A percentile compares a stretch with the other conserved stretches of the same genome.
phyloP scores from a whole-genome alignment of 106 monocot species.

The Ottelia alismoides region DNA sequence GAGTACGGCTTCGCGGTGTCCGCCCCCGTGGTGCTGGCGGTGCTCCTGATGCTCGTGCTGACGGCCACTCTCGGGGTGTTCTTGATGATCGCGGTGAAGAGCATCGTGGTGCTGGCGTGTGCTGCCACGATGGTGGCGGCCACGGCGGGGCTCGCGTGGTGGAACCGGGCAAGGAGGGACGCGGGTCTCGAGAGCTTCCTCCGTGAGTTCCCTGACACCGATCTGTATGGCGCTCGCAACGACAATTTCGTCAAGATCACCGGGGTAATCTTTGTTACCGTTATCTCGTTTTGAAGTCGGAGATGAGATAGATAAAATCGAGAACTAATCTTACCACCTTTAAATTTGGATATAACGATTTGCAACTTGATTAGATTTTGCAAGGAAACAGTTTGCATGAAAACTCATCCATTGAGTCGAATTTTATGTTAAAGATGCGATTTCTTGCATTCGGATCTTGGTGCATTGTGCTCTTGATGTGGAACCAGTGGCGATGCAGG shows the following conservation, averaged over 20 bases:
- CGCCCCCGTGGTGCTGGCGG: neutral
- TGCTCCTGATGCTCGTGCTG: slow-evolving; percentile 4
- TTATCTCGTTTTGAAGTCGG: neutral
- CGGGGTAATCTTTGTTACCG: too few species aligned
- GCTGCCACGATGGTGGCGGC: slow-evolving; percentile 3
- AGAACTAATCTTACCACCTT: too few species aligned
- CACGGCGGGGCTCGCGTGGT: neutral
- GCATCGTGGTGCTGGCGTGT: slow-evolving; percentile 4
- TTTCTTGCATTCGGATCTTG: too few species aligned
- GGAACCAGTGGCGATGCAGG: too few species aligned
- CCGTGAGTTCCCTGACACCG: slow-evolving; percentile 12
- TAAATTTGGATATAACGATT: too few species aligned
- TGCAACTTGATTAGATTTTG: too few species aligned
- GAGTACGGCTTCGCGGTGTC: slow-evolving; percentile 11
- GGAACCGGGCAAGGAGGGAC: slow-evolving; percentile 12
- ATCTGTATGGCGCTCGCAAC: slow-evolving; percentile 4
- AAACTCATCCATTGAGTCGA: too few species aligned
- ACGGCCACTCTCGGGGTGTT: slow-evolving; percentile 11
- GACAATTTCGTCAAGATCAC: slow-evolving; percentile 26
- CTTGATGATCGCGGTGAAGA: slow-evolving; percentile 15
- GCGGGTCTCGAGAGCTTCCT: slow-evolving; percentile 10
- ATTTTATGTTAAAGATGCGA: too few species aligned
- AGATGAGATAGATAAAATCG: neutral
- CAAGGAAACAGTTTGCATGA: too few species aligned
- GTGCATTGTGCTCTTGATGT: neutral